Evolutionary conservation across 768 basidiomycete species (phyloP).

Genomic region (Sporobolomyces pararoseus): DNA sequence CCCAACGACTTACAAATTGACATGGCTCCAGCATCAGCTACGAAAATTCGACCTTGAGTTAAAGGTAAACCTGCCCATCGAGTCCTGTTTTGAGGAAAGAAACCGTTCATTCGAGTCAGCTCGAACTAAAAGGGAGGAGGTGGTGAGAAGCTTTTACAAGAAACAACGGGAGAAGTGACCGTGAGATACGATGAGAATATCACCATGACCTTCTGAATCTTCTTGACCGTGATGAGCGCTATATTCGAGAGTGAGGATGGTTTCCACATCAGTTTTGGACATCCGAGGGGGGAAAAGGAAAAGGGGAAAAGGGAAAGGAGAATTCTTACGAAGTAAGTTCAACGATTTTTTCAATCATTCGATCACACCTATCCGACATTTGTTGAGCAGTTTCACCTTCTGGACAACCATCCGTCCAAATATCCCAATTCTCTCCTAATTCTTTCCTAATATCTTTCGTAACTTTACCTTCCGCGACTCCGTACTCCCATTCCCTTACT

Average conservation of each 20-base stretch:
- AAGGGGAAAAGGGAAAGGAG: too few species aligned
- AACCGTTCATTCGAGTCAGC: too few species aligned
- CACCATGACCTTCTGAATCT: slow-evolving; percentile 65
- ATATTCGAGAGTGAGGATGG: slow-evolving; percentile 42
- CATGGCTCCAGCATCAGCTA: slow-evolving; percentile 36
- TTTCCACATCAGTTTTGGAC: too few species aligned
- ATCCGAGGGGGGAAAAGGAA: too few species aligned
- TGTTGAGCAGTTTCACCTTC: slow-evolving; percentile 78
- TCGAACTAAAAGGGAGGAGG: background rate
- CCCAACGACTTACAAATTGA: slow-evolving; percentile 12
- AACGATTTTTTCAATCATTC: slow-evolving; percentile 65
- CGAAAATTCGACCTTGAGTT: slow-evolving; percentile 45
- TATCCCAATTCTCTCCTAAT: slow-evolving; percentile 61
- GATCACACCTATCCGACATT: slow-evolving; percentile 74
- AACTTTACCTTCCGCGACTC: slow-evolving; percentile 50
- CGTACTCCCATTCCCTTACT: slow-evolving; percentile 81
- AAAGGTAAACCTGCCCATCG: slow-evolving; percentile 76
- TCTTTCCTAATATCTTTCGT: slow-evolving; percentile 24
- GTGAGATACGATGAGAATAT: slow-evolving; percentile 86
- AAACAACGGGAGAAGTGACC: slow-evolving; percentile 57
- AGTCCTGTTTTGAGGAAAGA: slow-evolving; percentile 61
- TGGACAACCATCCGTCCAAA: slow-evolving; percentile 57
- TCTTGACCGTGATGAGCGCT: slow-evolving; percentile 70
- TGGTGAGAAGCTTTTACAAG: slow-evolving; percentile 29
- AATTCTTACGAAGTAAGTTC: slow-evolving; percentile 34